These are phyloP conservation scores for Colletotrichum cereale DNA, from an alignment of 2,329 filamentous ascomycete species.

Conservation along the genomic window DNA sequence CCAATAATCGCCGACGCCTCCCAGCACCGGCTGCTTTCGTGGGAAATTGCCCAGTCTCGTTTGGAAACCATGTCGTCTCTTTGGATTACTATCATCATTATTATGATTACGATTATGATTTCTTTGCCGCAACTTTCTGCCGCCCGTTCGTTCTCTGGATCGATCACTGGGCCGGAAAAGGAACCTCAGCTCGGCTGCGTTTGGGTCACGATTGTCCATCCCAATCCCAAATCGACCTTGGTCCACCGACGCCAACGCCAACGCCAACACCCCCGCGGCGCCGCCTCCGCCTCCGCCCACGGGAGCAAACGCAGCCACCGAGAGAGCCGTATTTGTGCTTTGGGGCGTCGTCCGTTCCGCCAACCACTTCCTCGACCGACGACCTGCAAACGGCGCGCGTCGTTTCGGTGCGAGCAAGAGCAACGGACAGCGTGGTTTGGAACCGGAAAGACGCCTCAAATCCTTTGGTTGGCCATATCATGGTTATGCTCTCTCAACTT, in stretches of 20 bases:
- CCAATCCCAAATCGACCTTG: neutral
- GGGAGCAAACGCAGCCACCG: neutral
- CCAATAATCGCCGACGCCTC: conserved; percentile 27
- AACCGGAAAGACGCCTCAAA: conserved; percentile 10
- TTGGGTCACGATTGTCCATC: conserved; percentile 15
- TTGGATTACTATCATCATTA: too few relatives aligned
- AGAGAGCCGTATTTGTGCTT: neutral
- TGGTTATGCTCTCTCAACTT: too few relatives aligned
- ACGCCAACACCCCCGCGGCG: too few relatives aligned
- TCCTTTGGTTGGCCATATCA: conserved; percentile 4
- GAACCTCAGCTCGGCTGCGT: conserved; percentile 5
- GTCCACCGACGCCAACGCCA: neutral
- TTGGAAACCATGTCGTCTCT: conserved; percentile 25
- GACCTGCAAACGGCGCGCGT: neutral
- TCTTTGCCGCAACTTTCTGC: neutral
- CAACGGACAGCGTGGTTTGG: neutral
- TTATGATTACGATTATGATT: too few relatives aligned
- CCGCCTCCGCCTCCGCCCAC: neutral
- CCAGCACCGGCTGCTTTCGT: conserved; percentile 23
- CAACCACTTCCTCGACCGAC: neutral
- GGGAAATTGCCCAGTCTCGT: conserved; percentile 34
- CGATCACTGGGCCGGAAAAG: conserved; percentile 8
- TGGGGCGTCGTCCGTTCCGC: neutral
- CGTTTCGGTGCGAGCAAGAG: neutral
- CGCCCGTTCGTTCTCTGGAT: conserved; percentile 2